These are phyloP conservation scores for Cubamyces lactineus DNA, from an alignment of 768 basidiomycete genomes.

Conservation along the genomic window DNA sequence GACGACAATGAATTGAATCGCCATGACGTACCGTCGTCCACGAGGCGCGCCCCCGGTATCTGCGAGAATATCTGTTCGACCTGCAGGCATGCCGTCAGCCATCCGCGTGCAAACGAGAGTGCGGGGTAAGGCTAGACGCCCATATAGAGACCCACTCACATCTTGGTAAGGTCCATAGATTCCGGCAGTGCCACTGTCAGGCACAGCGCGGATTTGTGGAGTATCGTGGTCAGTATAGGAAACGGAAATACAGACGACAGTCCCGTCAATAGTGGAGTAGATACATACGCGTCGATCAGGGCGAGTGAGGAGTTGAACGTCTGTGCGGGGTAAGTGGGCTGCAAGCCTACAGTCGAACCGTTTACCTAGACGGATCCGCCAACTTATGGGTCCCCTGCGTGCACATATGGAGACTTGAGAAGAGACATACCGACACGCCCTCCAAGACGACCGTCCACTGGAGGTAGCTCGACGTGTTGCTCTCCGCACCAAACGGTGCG, in stretches of 20 bases:
- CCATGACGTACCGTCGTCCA: constrained; percentile 53
- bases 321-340: constrained; percentile 65
- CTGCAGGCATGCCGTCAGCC: constrained; percentile 39
- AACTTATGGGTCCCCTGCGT: constrained; percentile 6
- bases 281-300: constrained; percentile 70
- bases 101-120: not conserved
- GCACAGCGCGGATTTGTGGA: not conserved
- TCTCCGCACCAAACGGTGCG: constrained; percentile 59
- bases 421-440: constrained; percentile 51
- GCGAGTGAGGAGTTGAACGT: constrained; percentile 63
- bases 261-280: not conserved
- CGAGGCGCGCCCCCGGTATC: constrained; percentile 67
- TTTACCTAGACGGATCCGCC: constrained; percentile 51
- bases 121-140: constrained; percentile 7
- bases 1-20: not conserved
- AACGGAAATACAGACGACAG: not conserved
- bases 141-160: constrained; percentile 43
- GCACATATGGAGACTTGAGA: constrained; percentile 11
- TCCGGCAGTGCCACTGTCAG: constrained; percentile 64
- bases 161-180: constrained; percentile 81
- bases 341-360: constrained; percentile 50
- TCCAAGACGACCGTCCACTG: constrained; percentile 73
- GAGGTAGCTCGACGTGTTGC: constrained; percentile 68
- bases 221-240: not conserved
- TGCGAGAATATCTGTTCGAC: constrained; percentile 66